Evolutionary conservation across 495 filamentous ascomycete genomes (phyloP), one percentile per base, ranked within the genome.

Genomic region (Eremomyces bilateralis): DNA sequence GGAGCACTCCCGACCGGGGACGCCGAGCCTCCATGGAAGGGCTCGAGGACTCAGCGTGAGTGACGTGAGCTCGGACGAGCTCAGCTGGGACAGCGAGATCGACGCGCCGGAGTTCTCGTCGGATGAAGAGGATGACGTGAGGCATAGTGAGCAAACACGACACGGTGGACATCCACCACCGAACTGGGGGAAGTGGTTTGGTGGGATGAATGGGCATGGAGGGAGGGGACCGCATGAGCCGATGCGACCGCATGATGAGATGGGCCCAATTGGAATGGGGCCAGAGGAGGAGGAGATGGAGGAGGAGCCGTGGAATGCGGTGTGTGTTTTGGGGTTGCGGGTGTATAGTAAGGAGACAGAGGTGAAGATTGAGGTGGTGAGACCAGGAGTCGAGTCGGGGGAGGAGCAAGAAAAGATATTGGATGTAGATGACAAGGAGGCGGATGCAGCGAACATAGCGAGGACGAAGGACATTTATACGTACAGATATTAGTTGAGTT

Each of bases 221-320:
- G n/a, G n/a, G n/a, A n/a, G n/a, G n/a, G n/a, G n/a, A n/a, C n/a
- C n/a, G n/a, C n/a, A n/a, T n/a, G n/a, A n/a, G n/a, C n/a, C n/a
- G n/a, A n/a, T n/a, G n/a, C n/a, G n/a, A n/a, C n/a, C n/a, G n/a
- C n/a, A n/a, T n/a, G n/a, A n/a, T n/a, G n/a, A n/a, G n/a, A n/a
- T n/a, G n/a, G n/a, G n/a, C n/a, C n/a, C n/a, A n/a, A n/a, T n/a
- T n/a, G n/a, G n/a, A n/a, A n/a, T n/a, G n/a, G 29, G 24, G 5
- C 33, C 33, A 11, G 12, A 6, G 24, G 24, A 27, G 6, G 24
- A 8, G 8, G 24, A 27, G 13, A 27, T 13, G 13, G 24, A 27
- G 24, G 24, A 27, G 8, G 24, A 84, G 32, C 76, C 79, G 1
- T 92, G 82, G 82, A 88, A 90, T 50, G 80, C 82, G 0, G 69